These are phyloP conservation scores for Cystobasidium ongulense DNA, from an alignment of 768 basidiomycete species.

Conservation along the genomic window DNA sequence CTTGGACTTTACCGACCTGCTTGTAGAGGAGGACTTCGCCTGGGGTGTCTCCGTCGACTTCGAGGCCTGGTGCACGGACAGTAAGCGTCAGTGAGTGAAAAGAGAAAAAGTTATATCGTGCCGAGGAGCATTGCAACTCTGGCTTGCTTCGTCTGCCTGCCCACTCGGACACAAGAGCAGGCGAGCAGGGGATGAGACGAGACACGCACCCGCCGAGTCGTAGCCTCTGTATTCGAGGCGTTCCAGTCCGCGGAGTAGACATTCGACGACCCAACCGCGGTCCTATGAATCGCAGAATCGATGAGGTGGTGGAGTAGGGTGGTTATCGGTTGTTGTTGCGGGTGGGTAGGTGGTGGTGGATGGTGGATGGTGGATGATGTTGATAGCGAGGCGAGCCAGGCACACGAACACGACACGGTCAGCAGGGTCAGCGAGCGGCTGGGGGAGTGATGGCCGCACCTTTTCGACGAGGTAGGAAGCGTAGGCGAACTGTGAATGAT, in stretches of 20 bases:
- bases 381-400: no score
- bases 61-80: slow-evolving; percentile 45
- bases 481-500: slow-evolving; percentile 59
- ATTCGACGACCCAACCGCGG: slow-evolving; percentile 82
- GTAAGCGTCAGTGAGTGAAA: background rate
- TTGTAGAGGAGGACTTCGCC: slow-evolving; percentile 78
- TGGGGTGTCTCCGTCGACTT: slow-evolving; percentile 78
- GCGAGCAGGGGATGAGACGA: background rate
- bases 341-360: background rate
- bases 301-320: no score
- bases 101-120: no score
- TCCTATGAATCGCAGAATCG: slow-evolving; percentile 54
- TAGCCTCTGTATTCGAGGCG: slow-evolving; percentile 98
- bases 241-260: slow-evolving; percentile 79
- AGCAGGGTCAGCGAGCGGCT: background rate
- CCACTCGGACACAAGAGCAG: background rate
- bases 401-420: background rate
- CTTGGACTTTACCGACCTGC: slow-evolving; percentile 94
- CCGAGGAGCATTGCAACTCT: background rate
- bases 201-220: slow-evolving; percentile 63
- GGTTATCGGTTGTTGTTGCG: slow-evolving; percentile 3
- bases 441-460: slow-evolving; percentile 50
- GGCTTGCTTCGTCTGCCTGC: background rate
- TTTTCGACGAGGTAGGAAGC: slow-evolving; percentile 92
- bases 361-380: background rate